Base-by-base conservation (phyloP, 2,329 filamentous ascomycete species). In the Epichloe scottii region DNA sequence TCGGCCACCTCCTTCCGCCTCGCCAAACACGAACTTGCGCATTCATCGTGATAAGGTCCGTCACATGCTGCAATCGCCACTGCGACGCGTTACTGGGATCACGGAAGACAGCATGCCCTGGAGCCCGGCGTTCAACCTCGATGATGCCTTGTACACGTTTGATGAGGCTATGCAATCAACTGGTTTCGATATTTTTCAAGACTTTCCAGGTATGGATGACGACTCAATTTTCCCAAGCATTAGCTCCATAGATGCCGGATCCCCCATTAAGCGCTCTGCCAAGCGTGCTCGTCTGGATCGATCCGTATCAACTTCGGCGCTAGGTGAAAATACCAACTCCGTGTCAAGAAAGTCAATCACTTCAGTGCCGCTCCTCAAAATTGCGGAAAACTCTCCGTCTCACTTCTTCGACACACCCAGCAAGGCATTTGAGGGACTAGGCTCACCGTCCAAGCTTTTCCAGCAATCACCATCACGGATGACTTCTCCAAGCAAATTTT, bases 21-120 rank as follows among this genome's bases (percentile, higher is more conserved):
- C 91, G 14, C 91, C 93, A 2, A 94, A 93, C 63, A 96, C 91
- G 10, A 95, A 95, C 62, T 76, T 97, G 19, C 83, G 85, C 52
- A 82, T 93, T 57, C 93, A 97, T 63, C 86, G 91, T 50, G 84
- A 91, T 61, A 84, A 82, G 57, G 88, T 97, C 49, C 80, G 81
- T 58, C 75, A 87, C 57, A 81, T 95, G 73, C 80, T 95, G 43
- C 87, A 88, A 51, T 93, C 88, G 5, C 89, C 89, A 4, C 72
- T 80, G 48, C 67, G 71, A 30, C 67, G 71, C 15, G 76, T 80
- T 46, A 59, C 57, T 17, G 67, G 63, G 8, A 55, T 63, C 37
- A 70, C 74, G 15, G 77, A 81, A 33, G 66, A 71, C 8, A 53
- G 58, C 17, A 64, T 76, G 30, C 78, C 78, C 4, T 85, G 81